These are phyloP conservation scores for Quercus parvula DNA, from an alignment of 306 rosid genomes.

Conservation along the genomic window DNA sequence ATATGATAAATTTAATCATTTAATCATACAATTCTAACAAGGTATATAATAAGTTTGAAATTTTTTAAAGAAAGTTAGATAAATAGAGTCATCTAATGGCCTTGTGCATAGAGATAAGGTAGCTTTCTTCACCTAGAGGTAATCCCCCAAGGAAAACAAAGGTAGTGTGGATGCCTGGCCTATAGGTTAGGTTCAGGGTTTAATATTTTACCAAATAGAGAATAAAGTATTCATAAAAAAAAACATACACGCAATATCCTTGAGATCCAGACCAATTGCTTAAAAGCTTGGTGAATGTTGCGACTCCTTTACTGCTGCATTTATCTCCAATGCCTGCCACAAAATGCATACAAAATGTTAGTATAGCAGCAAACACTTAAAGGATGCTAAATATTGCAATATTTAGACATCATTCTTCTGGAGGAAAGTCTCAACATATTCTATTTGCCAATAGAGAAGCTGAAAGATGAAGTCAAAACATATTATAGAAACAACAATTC, in stretches of 20 bases:
- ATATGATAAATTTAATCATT: too few relatives aligned
- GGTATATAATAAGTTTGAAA: background rate
- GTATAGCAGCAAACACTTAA: background rate
- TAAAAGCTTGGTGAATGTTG: conserved; percentile 35
- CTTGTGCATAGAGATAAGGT: background rate
- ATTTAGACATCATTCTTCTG: background rate
- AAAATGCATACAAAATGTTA: conserved; percentile 21
- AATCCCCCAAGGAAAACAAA: background rate
- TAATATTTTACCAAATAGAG: conserved; percentile 4
- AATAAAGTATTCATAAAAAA: background rate
- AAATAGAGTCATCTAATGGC: background rate
- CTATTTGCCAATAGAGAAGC: background rate
- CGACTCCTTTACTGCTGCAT: conserved; percentile 41
- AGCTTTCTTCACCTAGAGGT: background rate
- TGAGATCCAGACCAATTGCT: conserved; percentile 63
- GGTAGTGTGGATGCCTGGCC: background rate
- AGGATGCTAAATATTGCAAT: background rate
- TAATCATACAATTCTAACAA: too few relatives aligned
- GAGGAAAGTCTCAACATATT: background rate
- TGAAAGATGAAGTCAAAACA: background rate
- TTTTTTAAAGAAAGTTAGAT: background rate
- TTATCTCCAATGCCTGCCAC: conserved; percentile 53
- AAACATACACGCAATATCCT: conserved; percentile 65
- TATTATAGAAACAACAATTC: background rate
- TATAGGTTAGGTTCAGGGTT: background rate